Evolutionary conservation across 345 rosid species (phyloP).

Genomic region (Nephelium lappaceum): DNA sequence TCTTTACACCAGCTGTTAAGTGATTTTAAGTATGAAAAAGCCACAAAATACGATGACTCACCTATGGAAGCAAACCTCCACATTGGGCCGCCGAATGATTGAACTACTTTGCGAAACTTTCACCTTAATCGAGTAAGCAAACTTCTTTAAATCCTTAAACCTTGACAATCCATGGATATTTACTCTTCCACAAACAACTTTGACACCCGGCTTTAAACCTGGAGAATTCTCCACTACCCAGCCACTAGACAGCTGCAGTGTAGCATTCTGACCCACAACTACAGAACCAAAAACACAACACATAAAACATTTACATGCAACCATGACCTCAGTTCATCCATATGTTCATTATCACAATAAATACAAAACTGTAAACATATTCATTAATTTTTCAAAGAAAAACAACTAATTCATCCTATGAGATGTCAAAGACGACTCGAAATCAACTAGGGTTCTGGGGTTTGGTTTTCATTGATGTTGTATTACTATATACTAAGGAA

Average conservation of each 20-base stretch:
- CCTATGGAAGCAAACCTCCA: constrained; percentile 91
- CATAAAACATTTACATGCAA: neutral
- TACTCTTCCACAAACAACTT: constrained; percentile 71
- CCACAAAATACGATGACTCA: constrained; percentile 31
- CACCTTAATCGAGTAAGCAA: constrained; percentile 68
- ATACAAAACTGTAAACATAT: no score
- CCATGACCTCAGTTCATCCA: no score
- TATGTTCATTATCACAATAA: neutral
- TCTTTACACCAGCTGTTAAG: neutral
- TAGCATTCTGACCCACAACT: constrained; percentile 57
- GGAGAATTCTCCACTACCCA: constrained; percentile 64
- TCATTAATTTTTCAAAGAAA: no score
- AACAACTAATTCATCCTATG: no score
- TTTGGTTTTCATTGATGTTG: no score
- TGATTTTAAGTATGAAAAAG: neutral
- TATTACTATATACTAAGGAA: neutral
- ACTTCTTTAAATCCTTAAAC: constrained; percentile 57
- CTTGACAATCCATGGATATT: constrained; percentile 63
- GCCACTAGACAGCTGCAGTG: constrained; percentile 51
- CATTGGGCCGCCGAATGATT: constrained; percentile 33
- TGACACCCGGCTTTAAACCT: constrained; percentile 60
- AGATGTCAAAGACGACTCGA: no score
- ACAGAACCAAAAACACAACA: constrained; percentile 23
- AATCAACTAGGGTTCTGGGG: no score
- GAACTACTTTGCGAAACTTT: constrained; percentile 45